Base-by-base conservation (phyloP, 1,284 basidiomycete species). In the Rhodotorula sp. region DNA sequence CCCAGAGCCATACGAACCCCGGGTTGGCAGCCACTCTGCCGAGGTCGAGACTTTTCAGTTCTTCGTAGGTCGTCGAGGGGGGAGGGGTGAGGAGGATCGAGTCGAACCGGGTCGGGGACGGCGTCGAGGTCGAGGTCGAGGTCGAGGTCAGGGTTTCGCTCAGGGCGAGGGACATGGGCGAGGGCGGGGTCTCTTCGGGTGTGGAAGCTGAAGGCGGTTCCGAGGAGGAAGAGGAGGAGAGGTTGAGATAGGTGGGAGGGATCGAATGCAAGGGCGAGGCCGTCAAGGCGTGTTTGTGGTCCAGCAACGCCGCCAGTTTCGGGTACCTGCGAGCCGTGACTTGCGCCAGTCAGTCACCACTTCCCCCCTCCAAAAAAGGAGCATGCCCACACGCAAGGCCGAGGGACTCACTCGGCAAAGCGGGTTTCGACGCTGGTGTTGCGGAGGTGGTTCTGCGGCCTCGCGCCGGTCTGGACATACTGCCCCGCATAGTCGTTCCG, bases 1-100 rank as follows among this genome's bases (percentile, higher is more conserved):
- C 94, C 95, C 96, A 99, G 64, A 99, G 84, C 79, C 97, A 95
- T 20, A 99, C 86, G 76, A 97, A 99, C 48, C 90, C 89, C 0
- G 93, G 94, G 77, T 95, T 95, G 0, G 93, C 89, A 0, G 92
- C 90, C 29, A 98, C 61, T 90, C 85, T 49, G 88, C 87, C 92
- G 92, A 99, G 2, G 87, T 86, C 82, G 91, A 94, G 62, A 46
- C 68, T 22, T 30, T 64, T 51, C 48, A 73, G 62, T 42, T 67
- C 68, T 49, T 66, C 72, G 68, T 80, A 82, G 0, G 67, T 37
- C 17, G 78, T 76, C 26, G 74, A 73, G 3, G 91, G 89, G 0
- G 93, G 92, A 0, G 95, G 95, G 79, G 95, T 91, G 71, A 99
- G 87, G 68, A 98, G 85, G 66, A 99, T 92, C 46, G 91, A 89